Conservation (phyloP, 1,284 basidiomycete genomes). For the Cryptococcus sp. region DNA sequence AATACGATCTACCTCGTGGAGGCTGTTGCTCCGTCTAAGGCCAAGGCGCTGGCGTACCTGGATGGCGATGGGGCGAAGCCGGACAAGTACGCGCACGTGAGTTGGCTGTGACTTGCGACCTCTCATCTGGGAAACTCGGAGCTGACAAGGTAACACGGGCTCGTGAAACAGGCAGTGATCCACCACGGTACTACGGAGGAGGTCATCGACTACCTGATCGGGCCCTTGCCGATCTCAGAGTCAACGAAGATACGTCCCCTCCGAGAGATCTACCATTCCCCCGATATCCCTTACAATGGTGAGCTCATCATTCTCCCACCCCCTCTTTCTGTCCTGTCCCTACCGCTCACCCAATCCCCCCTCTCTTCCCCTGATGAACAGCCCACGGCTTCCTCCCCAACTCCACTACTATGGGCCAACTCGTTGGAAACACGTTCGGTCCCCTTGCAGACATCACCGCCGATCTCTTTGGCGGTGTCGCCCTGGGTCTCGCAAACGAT, state of each 20-base stretch:
- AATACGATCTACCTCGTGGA: conserved; percentile 40
- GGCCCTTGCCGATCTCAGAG: conserved; percentile 32
- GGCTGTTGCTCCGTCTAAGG: conserved; percentile 37
- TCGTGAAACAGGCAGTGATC: conserved; percentile 51
- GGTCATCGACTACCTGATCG: conserved; percentile 42
- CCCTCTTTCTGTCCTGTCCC: neutral
- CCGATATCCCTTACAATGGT: conserved; percentile 23
- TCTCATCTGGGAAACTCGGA: too few species aligned
- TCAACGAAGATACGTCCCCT: conserved; percentile 12
- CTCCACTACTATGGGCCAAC: conserved; percentile 46
- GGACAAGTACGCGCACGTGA: conserved; percentile 14
- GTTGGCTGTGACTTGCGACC: conserved; percentile 12
- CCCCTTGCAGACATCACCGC: conserved; percentile 27
- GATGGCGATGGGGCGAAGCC: conserved; percentile 24
- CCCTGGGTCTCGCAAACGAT: conserved; percentile 8
- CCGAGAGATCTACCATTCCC: conserved; percentile 24
- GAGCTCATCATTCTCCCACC: neutral
- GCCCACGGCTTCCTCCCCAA: conserved; percentile 14
- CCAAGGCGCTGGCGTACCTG: conserved; percentile 29
- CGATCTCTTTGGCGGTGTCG: conserved; percentile 46
- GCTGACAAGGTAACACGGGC: neutral
- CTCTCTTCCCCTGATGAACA: neutral
- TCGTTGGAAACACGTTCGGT: conserved; percentile 29
- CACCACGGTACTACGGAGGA: conserved; percentile 50
- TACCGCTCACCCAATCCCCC: neutral